Evolutionary conservation across 495 filamentous ascomycete genomes (phyloP).

Genomic region (Neurospora africana): DNA sequence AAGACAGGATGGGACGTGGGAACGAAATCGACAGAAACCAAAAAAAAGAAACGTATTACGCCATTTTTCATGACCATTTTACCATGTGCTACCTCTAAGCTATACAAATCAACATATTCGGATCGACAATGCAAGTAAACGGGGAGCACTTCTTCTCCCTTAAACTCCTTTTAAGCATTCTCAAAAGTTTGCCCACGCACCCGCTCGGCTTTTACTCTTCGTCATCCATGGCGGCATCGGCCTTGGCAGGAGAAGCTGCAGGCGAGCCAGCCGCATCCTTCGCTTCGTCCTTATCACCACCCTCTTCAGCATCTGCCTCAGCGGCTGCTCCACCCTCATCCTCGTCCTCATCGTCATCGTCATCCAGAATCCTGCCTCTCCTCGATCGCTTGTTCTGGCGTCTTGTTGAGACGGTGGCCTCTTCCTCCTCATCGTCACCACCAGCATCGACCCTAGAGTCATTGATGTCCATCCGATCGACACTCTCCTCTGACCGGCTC

Average conservation of each 20-base stretch:
- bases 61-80: neutral
- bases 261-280: neutral
- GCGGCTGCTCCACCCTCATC: conserved; percentile 4
- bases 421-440: conserved; percentile 22
- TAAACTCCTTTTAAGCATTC: neutral
- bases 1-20: neutral
- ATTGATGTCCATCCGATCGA: conserved; percentile 9
- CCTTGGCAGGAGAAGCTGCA: conserved; percentile 1
- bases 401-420: conserved; percentile 1
- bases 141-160: neutral
- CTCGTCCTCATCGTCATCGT: conserved; percentile 23
- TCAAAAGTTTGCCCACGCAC: neutral
- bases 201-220: conserved; percentile 5
- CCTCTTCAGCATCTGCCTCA: neutral
- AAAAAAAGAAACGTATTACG: neutral
- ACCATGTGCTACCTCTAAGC: neutral
- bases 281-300: conserved; percentile 3
- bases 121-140: neutral
- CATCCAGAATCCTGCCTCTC: conserved; percentile 25
- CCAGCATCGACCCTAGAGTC: conserved; percentile 19
- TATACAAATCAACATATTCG: neutral
- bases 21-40: neutral
- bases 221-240: conserved; percentile 28
- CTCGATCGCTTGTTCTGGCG: conserved; percentile 16
- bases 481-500: conserved; percentile 34